phyloP scores from a whole-genome alignment of 1,139 yeast species.

The Kazachstania sp. region DNA sequence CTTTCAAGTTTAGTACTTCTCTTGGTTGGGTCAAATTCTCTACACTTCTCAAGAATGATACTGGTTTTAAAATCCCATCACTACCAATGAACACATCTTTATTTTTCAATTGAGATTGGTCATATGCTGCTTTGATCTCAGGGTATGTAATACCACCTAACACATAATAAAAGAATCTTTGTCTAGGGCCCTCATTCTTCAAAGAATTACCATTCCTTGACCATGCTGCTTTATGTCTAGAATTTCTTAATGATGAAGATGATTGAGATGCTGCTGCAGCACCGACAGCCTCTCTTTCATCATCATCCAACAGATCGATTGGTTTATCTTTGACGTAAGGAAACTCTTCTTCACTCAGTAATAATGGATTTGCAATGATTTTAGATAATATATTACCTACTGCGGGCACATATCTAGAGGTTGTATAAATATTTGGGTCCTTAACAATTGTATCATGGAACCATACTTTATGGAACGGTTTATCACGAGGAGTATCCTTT shows the following conservation, averaged over 20 bases:
- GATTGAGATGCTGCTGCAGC: constrained; percentile 28
- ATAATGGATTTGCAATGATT: constrained; percentile 31
- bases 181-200: constrained; percentile 40
- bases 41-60: constrained; percentile 41
- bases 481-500: constrained; percentile 39
- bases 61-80: constrained; percentile 65
- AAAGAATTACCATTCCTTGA: constrained; percentile 42
- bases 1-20: constrained; percentile 24
- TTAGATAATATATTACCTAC: constrained; percentile 50
- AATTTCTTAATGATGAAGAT: constrained; percentile 52
- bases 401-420: constrained; percentile 73
- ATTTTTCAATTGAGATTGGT: constrained; percentile 51
- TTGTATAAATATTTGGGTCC: constrained; percentile 59
- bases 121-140: constrained; percentile 72
- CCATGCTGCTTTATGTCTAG: constrained; percentile 78
- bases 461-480: constrained; percentile 38
- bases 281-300: constrained; percentile 36
- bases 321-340: constrained; percentile 79
- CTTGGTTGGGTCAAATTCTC: constrained; percentile 31
- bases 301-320: constrained; percentile 41
- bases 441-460: constrained; percentile 48
- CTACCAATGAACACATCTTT: constrained; percentile 81
- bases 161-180: constrained; percentile 67
- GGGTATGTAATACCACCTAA: constrained; percentile 88
- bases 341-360: constrained; percentile 43